A percentile compares a stretch with the other conserved stretches of the same genome.
These are phyloP conservation scores for Pythium rishiriense DNA, from an alignment of 352 stramenopile genomes.

Conservation along the genomic window DNA sequence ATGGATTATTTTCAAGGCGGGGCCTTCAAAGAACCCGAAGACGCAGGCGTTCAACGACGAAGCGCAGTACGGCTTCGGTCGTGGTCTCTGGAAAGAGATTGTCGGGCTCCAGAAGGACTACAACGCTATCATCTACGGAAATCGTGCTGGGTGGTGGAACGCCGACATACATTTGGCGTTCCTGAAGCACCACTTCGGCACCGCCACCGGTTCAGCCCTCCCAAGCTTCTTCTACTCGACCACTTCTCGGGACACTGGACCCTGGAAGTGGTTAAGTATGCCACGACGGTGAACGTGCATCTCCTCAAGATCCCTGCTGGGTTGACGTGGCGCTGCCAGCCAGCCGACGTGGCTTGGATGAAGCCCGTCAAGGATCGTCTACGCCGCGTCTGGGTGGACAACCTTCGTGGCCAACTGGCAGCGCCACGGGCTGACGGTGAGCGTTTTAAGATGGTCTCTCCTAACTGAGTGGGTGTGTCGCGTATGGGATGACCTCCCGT, in stretches of 20 bases:
- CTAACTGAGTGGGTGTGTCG: no score
- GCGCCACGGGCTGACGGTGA: no score
- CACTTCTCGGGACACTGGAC: background rate
- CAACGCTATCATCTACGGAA: background rate
- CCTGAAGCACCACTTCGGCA: background rate
- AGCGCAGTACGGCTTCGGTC: background rate
- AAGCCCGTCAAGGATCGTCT: constrained; percentile 26
- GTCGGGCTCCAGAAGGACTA: background rate
- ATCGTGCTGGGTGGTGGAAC: background rate
- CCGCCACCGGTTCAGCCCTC: background rate
- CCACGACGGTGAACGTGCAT: background rate
- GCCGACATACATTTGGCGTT: background rate
- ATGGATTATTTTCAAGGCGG: background rate
- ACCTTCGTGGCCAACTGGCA: constrained; percentile 15
- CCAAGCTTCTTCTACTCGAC: background rate
- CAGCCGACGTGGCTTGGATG: constrained; percentile 26
- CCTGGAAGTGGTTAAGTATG: background rate
- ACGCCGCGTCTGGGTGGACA: constrained; percentile 9
- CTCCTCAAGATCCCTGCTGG: background rate
- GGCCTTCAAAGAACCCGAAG: background rate
- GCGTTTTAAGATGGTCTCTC: no score
- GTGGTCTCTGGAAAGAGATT: background rate
- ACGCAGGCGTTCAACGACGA: background rate
- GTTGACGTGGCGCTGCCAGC: constrained; percentile 11
- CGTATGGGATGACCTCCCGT: no score